These are phyloP conservation scores for Leptographium flavum DNA, from an alignment of 2,329 filamentous ascomycete genomes.

Conservation along the genomic window DNA sequence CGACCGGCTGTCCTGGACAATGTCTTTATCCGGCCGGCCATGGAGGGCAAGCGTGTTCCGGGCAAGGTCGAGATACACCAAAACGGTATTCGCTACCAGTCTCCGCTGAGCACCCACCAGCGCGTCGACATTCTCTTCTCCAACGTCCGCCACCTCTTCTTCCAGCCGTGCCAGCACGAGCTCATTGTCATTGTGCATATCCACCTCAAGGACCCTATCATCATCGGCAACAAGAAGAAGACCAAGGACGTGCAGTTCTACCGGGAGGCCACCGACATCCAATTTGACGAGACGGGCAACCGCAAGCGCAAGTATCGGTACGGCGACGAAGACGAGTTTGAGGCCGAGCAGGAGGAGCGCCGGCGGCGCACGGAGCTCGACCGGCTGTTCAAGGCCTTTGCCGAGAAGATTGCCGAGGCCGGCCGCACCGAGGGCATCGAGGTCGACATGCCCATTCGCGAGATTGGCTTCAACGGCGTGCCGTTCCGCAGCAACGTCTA, in stretches of 20 bases:
- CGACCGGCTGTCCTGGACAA: constrained; percentile 83
- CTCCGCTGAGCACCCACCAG: constrained; percentile 63
- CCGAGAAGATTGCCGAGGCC: constrained; percentile 94
- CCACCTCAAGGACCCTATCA: constrained; percentile 93
- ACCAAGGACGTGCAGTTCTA: constrained; percentile 98
- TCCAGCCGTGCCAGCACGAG: constrained; percentile 93
- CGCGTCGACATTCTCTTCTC: constrained; percentile 91
- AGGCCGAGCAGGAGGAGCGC: constrained; percentile 94
- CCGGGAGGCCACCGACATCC: constrained; percentile 92
- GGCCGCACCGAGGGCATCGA: constrained; percentile 81
- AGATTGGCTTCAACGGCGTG: constrained; percentile 93
- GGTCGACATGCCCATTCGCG: constrained; percentile 92
- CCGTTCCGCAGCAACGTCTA: constrained; percentile 91
- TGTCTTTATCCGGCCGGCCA: constrained; percentile 85
- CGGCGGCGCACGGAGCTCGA: constrained; percentile 83
- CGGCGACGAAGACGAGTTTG: constrained; percentile 96
- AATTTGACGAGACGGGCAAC: constrained; percentile 97
- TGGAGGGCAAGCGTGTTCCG: constrained; percentile 93
- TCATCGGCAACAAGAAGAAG: constrained; percentile 95
- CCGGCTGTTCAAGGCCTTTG: constrained; percentile 88
- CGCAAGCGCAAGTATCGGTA: constrained; percentile 95
- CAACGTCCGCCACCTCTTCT: constrained; percentile 97
- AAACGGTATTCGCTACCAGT: constrained; percentile 93
- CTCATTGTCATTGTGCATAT: constrained; percentile 97
- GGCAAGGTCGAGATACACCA: constrained; percentile 96